These are phyloP conservation scores for Nymphaea thermarum DNA, from an alignment of 164 flowering plant species.

Conservation along the genomic window DNA sequence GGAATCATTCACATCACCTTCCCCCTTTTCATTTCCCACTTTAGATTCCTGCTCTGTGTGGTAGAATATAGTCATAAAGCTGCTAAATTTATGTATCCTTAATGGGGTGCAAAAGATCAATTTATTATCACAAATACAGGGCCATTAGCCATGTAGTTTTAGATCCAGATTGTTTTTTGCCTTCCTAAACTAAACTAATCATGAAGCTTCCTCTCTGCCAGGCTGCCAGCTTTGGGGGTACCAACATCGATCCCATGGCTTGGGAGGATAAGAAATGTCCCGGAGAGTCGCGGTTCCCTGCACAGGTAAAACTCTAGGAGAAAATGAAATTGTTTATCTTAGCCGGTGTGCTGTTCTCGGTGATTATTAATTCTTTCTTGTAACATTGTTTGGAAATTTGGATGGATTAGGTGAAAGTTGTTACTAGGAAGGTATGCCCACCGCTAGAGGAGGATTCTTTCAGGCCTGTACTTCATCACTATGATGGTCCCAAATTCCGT, in stretches of 20 bases:
- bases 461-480: constrained; percentile 96
- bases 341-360: not conserved
- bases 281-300: constrained; percentile 95
- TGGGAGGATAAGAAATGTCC: constrained; percentile 93
- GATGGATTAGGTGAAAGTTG: constrained; percentile 45
- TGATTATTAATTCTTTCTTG: not conserved
- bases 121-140: not conserved
- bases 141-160: not conserved
- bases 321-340: not conserved
- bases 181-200: not conserved
- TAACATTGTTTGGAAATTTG: not conserved
- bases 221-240: constrained; percentile 97
- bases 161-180: not conserved
- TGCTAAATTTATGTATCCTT: not conserved
- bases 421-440: constrained; percentile 62
- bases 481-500: constrained; percentile 98
- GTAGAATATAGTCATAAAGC: too few species aligned
- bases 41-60: too few species aligned
- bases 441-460: constrained; percentile 92
- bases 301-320: constrained; percentile 42
- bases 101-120: not conserved
- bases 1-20: too few species aligned
- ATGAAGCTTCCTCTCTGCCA: constrained; percentile 10
- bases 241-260: constrained; percentile 82
- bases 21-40: too few species aligned